Conservation (phyloP, 352 stramenopile genomes). For the Globisporangium paddicum region DNA sequence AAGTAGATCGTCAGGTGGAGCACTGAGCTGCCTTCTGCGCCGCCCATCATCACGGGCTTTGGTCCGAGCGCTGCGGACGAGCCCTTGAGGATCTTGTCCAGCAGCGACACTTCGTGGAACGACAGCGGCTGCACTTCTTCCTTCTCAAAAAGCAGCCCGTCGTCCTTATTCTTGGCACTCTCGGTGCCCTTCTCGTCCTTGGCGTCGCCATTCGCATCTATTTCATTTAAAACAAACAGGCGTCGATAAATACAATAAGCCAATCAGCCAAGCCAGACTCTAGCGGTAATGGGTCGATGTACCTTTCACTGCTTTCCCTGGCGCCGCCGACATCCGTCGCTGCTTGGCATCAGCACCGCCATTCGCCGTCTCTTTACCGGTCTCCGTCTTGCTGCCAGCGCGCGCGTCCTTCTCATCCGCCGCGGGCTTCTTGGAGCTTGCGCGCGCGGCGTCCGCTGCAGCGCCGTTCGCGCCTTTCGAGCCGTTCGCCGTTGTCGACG, state of each 20-base stretch:
- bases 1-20: constrained; percentile 85
- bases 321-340: constrained; percentile 4
- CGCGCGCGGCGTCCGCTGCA: constrained; percentile 9
- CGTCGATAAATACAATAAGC: background rate
- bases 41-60: constrained; percentile 52
- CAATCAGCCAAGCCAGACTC: background rate
- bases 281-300: background rate
- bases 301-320: constrained; percentile 16
- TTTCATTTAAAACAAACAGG: background rate
- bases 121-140: constrained; percentile 62
- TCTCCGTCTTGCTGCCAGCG: constrained; percentile 15
- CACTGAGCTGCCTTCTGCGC: constrained; percentile 50
- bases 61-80: constrained; percentile 38
- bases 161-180: constrained; percentile 18
- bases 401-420: constrained; percentile 1
- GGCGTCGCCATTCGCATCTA: constrained; percentile 1
- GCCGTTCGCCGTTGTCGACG: background rate
- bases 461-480: constrained; percentile 1
- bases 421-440: constrained; percentile 15
- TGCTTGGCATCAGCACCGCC: constrained; percentile 8
- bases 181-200: constrained; percentile 16
- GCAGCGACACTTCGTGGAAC: constrained; percentile 60
- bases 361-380: constrained; percentile 4
- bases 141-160: constrained; percentile 65
- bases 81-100: constrained; percentile 77